phyloP scores from a whole-genome alignment of 1,284 basidiomycete genomes.

The Trichosporon ovoides region DNA sequence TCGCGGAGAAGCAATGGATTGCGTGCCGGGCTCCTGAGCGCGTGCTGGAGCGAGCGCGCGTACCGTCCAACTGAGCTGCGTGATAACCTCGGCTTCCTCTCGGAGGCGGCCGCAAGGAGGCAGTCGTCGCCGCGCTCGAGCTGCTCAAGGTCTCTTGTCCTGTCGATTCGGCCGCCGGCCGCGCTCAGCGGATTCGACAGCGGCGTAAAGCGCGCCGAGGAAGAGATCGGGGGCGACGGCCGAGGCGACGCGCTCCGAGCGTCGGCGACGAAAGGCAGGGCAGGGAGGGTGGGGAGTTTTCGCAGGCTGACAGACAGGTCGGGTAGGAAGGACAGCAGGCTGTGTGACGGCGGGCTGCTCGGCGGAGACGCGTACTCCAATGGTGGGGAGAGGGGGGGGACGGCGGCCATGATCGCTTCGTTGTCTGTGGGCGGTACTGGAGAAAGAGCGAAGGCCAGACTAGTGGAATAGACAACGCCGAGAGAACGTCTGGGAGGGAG shows the following conservation, averaged over 20 bases:
- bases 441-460: background rate
- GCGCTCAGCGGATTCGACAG: background rate
- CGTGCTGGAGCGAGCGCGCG: background rate
- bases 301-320: background rate
- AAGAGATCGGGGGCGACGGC: background rate
- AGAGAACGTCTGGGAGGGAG: too few relatives aligned
- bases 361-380: background rate
- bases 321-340: background rate
- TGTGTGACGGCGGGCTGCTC: background rate
- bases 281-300: background rate
- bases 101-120: background rate
- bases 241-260: background rate
- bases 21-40: background rate
- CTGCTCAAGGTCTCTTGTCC: background rate
- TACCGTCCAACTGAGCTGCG: background rate
- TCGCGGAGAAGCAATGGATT: background rate
- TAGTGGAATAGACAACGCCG: background rate
- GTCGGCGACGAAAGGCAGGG: too few relatives aligned
- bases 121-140: background rate
- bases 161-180: background rate
- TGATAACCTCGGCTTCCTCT: background rate
- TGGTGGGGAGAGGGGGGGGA: background rate
- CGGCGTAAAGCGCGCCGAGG: background rate
- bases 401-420: background rate
- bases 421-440: background rate